Conservation (phyloP, 148 eudicot species). For the Persicaria maculosa region DNA sequence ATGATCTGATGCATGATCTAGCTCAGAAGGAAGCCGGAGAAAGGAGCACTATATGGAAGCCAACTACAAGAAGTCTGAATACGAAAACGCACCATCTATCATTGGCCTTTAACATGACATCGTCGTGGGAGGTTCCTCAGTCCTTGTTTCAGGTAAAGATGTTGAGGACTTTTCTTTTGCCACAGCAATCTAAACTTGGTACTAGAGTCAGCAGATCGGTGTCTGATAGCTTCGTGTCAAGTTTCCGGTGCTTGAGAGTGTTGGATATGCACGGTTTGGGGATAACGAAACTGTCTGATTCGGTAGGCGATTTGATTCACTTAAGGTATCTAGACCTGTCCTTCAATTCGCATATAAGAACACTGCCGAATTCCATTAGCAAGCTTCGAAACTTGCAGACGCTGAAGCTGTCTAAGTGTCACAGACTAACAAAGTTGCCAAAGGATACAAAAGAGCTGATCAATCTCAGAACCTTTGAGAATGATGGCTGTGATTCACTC, state of each 20-base stretch:
- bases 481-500: constrained; percentile 12
- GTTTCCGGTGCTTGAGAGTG: constrained; percentile 14
- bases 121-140: constrained; percentile 1
- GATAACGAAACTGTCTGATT: constrained; percentile 3
- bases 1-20: constrained; percentile 21
- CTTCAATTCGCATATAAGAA: not conserved
- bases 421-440: constrained; percentile 13
- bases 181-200: not conserved
- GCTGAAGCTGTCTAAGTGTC: constrained; percentile 11
- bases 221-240: not conserved
- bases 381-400: constrained; percentile 20
- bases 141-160: not conserved
- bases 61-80: not conserved
- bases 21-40: constrained; percentile 13
- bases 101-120: not conserved
- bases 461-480: constrained; percentile 18
- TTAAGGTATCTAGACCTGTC: constrained; percentile 26
- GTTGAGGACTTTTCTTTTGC: not conserved
- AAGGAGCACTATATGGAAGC: not conserved
- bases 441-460: constrained; percentile 4
- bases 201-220: not conserved
- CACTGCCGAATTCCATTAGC: constrained; percentile 18
- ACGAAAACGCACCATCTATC: not conserved
- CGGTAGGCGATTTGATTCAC: constrained; percentile 18
- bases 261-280: constrained; percentile 14